Evolutionary conservation across 495 filamentous ascomycete species (phyloP).

Genomic region (Aspergillus cavernicola): DNA sequence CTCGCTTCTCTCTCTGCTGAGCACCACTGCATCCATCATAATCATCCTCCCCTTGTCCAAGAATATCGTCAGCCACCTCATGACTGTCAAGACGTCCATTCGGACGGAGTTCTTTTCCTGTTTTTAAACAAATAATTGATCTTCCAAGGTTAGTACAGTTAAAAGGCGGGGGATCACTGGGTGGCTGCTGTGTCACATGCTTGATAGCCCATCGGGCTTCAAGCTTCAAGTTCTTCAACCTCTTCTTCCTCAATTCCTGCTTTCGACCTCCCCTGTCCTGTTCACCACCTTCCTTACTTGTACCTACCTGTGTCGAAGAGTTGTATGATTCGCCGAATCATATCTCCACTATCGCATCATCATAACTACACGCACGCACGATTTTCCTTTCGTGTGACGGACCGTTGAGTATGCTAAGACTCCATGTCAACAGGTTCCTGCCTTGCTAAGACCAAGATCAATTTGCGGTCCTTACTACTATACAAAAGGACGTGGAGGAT

Average conservation of each 20-base stretch:
- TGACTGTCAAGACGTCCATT: neutral
- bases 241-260: neutral
- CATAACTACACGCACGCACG: too few species aligned
- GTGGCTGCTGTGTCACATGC: constrained; percentile 3
- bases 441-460: neutral
- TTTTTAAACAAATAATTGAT: too few species aligned
- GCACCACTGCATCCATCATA: neutral
- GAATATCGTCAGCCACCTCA: neutral
- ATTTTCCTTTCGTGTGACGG: neutral
- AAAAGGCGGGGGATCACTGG: neutral
- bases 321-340: too few species aligned
- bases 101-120: neutral
- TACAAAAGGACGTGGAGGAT: too few species aligned
- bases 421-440: constrained; percentile 1
- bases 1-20: too few species aligned
- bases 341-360: too few species aligned
- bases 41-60: neutral
- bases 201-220: neutral
- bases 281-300: too few species aligned
- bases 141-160: too few species aligned
- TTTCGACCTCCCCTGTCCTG: too few species aligned
- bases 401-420: constrained; percentile 8
- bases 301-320: too few species aligned
- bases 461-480: too few species aligned
- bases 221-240: neutral